phyloP scores from a whole-genome alignment of 2,329 filamentous ascomycete species.

The Aspergillus persii region DNA sequence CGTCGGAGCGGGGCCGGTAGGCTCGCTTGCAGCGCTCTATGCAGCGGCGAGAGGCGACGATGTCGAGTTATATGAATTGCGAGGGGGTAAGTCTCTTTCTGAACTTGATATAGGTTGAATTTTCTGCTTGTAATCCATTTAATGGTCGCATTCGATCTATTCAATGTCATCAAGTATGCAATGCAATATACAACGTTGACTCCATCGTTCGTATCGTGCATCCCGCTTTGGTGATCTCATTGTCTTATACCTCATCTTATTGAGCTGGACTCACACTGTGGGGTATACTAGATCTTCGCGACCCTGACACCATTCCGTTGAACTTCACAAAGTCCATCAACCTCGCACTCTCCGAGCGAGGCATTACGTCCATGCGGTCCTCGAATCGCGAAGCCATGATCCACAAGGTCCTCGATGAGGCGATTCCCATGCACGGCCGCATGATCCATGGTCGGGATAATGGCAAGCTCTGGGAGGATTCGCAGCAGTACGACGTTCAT shows the following conservation, averaged over 20 bases:
- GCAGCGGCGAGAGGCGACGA: constrained; percentile 82
- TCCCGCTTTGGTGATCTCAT: neutral
- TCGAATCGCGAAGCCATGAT: constrained; percentile 67
- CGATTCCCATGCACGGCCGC: constrained; percentile 89
- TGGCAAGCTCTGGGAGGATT: constrained; percentile 68
- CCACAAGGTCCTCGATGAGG: constrained; percentile 69
- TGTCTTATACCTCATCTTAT: neutral
- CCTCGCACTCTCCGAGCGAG: constrained; percentile 86
- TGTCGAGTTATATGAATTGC: constrained; percentile 91
- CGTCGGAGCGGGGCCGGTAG: constrained; percentile 90
- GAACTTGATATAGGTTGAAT: neutral
- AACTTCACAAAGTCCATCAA: constrained; percentile 99
- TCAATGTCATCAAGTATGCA: neutral
- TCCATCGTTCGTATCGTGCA: neutral
- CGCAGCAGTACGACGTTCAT: constrained; percentile 89
- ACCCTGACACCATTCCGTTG: constrained; percentile 76
- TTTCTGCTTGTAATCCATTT: neutral
- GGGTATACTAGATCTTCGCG: constrained; percentile 69
- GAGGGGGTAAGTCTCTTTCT: constrained; percentile 66
- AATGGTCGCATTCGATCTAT: neutral
- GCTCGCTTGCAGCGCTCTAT: constrained; percentile 87
- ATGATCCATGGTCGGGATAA: constrained; percentile 83
- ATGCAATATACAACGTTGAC: neutral
- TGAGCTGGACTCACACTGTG: constrained; percentile 7
- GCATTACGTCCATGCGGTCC: constrained; percentile 80